Percentiles rank a stretch among this genome's conserved stretches.
Evolutionary conservation across 768 basidiomycete genomes (phyloP).

Genomic region (Lactifluus hygrophoroides): DNA sequence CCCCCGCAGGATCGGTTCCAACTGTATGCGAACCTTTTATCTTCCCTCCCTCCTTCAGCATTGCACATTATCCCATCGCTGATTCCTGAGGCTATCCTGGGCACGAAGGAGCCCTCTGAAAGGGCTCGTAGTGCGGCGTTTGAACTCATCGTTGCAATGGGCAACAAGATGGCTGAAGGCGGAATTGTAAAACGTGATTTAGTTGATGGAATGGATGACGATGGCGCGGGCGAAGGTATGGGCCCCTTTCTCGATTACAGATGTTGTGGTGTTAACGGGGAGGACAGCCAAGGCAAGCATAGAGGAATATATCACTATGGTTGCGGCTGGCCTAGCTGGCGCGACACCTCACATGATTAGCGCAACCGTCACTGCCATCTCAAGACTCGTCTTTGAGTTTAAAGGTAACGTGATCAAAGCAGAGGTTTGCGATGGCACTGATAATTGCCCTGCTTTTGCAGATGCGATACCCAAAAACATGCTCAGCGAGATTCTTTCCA

Average conservation of each 20-base stretch:
- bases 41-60: slow-evolving; percentile 54
- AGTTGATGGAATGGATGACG: slow-evolving; percentile 80
- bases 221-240: slow-evolving; percentile 35
- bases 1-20: slow-evolving; percentile 65
- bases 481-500: slow-evolving; percentile 77
- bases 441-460: slow-evolving; percentile 24
- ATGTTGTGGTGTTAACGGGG: not conserved
- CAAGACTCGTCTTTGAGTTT: slow-evolving; percentile 92
- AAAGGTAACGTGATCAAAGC: slow-evolving; percentile 46
- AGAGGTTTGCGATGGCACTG: not conserved
- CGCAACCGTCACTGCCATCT: slow-evolving; percentile 90
- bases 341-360: slow-evolving; percentile 97
- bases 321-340: slow-evolving; percentile 89
- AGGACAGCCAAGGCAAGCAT: slow-evolving; percentile 56
- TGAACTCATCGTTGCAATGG: slow-evolving; percentile 86
- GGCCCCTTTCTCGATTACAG: slow-evolving; percentile 16
- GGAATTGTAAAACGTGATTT: slow-evolving; percentile 72
- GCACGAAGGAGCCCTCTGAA: slow-evolving; percentile 95
- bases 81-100: slow-evolving; percentile 89
- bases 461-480: slow-evolving; percentile 63
- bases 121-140: slow-evolving; percentile 86
- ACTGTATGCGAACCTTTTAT: slow-evolving; percentile 62
- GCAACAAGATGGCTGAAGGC: slow-evolving; percentile 80
- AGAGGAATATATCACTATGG: slow-evolving; percentile 94
- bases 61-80: slow-evolving; percentile 82